A percentile compares a stretch with the other conserved stretches of the same genome.
phyloP scores from a whole-genome alignment of 176 grass and related monocot genomes.

The Eleusine coracana region DNA sequence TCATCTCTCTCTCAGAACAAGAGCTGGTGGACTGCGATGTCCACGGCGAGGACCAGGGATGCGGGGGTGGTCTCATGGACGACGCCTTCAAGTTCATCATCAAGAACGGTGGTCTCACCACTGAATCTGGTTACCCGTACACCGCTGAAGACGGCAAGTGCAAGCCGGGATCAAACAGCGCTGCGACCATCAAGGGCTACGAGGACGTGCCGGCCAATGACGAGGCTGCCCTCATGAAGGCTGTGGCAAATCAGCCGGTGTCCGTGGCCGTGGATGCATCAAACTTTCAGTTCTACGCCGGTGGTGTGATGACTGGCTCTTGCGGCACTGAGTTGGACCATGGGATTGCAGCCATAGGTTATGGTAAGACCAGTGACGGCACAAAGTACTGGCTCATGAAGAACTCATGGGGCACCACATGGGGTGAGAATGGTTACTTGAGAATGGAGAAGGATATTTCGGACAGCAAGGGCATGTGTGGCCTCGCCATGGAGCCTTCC shows the following conservation, averaged over 20 bases:
- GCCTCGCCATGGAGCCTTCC: background rate
- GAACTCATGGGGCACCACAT: background rate
- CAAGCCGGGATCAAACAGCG: background rate
- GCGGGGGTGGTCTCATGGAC: background rate
- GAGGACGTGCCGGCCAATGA: background rate
- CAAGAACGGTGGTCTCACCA: background rate
- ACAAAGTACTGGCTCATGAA: background rate
- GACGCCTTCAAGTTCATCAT: background rate
- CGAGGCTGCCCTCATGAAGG: background rate
- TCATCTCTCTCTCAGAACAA: too few species aligned
- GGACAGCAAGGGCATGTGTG: background rate
- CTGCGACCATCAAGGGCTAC: background rate
- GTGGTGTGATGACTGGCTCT: background rate
- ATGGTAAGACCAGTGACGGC: background rate
- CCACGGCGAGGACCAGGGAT: background rate
- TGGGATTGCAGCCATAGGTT: background rate
- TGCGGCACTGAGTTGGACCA: background rate
- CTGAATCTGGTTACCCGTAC: background rate
- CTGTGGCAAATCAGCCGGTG: background rate
- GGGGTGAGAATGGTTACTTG: background rate
- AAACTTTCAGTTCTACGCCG: background rate
- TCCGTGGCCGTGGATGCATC: background rate
- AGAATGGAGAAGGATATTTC: slow-evolving; percentile 1
- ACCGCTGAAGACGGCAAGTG: background rate
- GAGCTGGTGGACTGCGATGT: background rate